Percentiles rank a stretch among this genome's conserved stretches.
phyloP scores from a whole-genome alignment of 768 basidiomycete species.

The Mycena alexandri region DNA sequence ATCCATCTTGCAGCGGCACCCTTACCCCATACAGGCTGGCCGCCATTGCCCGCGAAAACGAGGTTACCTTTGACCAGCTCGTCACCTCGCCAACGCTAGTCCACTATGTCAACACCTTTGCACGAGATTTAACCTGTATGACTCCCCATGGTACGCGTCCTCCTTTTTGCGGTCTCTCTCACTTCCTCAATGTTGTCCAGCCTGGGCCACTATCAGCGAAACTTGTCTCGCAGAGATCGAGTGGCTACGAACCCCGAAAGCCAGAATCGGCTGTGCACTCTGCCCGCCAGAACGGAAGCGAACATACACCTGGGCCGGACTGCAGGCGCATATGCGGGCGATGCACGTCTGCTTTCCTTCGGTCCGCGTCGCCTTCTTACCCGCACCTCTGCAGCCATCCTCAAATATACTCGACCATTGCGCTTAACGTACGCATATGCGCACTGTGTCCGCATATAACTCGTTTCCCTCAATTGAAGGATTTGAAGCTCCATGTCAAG shows the following conservation, averaged over 20 bases:
- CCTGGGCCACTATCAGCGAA: background rate
- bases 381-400: background rate
- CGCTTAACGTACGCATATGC: background rate
- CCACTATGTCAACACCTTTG: slow-evolving; percentile 11
- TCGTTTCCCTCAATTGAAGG: background rate
- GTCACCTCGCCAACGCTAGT: background rate
- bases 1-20: background rate
- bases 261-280: background rate
- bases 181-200: background rate
- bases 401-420: background rate
- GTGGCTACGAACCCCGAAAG: background rate
- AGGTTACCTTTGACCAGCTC: background rate
- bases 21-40: background rate
- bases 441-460: background rate
- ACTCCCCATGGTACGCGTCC: background rate
- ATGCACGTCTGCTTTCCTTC: background rate
- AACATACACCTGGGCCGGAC: background rate
- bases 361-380: background rate
- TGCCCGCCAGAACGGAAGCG: background rate
- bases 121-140: background rate
- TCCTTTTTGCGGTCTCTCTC: background rate
- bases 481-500: too few relatives aligned
- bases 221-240: background rate
- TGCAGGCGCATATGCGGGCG: background rate
- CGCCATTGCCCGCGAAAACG: background rate